Base-by-base conservation (phyloP, 768 basidiomycete species). In the Psilocybe sp. region DNA sequence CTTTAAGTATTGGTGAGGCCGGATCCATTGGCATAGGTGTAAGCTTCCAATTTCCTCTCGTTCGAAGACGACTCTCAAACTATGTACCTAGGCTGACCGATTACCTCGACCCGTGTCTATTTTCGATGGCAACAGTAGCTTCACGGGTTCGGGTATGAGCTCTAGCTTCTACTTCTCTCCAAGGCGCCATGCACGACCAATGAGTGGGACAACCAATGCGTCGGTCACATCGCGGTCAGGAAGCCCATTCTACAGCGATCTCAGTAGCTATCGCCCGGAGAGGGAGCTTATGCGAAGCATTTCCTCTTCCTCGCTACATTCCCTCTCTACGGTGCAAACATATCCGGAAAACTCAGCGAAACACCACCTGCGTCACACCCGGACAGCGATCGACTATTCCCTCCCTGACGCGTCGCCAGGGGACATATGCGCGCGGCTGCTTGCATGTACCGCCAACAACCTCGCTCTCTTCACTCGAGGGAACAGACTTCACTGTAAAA, bases 401-500 rank as follows among this genome's bases (percentile, higher is more conserved):
- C 44, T 62, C 15, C 54, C 62, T 7, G 50, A 54, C 42, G 36
- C 57, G 32, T 45, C 57, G 12, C 44, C 54, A 19, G 55, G 54
- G 19, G 38, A 54, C 20, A 44, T 56, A 33, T 40, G 44, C 4
- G 56, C 67, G 1, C 62, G 64, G 2, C 62, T 71, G n/a, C 49
- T 76, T n/a, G 63, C 67, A 33, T 79, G 75, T 64, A 80, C 79
- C 1, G 44, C 63, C 4, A 58, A 70, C 19, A 77, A 75, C 56
- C 55, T 75, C 5, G 58, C 80, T 15, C 76, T 76, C 50, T 80
- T 80, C 58, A 74, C 71, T 33, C 77, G 80, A 3, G 76, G 76
- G 7, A 81, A 82, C 57, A 69, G 82, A 12, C 72, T 84, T 11
- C 72, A 81, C 55, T 74, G 67, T 64, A 80, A 79, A 60, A 76